Base-by-base conservation (phyloP, 768 basidiomycete species). In the Rhodosporidiobolus odoratus region DNA sequence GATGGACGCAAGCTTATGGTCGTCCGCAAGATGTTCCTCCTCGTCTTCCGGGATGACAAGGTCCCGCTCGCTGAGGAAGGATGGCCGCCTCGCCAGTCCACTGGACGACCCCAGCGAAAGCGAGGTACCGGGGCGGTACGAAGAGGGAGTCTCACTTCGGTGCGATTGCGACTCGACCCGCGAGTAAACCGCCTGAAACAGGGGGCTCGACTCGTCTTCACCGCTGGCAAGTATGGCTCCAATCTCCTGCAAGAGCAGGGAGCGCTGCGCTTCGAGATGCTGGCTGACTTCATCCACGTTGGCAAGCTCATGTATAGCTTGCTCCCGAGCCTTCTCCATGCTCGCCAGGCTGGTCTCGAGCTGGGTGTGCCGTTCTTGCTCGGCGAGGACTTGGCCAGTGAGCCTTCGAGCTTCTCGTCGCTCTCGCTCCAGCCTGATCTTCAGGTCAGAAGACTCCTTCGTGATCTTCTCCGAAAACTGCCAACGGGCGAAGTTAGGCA, bases 341-440 rank as follows among this genome's bases (percentile, higher is more conserved):
- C 48, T 62, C 16, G 45, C 45, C 16, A 75, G 40, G 2, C 57
- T 52, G 1, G 35, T 38, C 27, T 65, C 65, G 21, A 75, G 69
- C n/a, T 32, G 23, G 3, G 30, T 48, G 15, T 65, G 63, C 3
- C 53, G 38, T 45, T 68, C 58, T 17, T 62, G 47, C n/a, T 69
- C 71, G 21, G 41, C n/a, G 6, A 50, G 35, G 7, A 73, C 50
- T 27, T 61, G 54, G 0, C 40, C 41, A 5, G 45, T 56, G 10
- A 75, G 38, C 0, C 69, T 62, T 2, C 35, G 23, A 0, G 69
- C 60, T 37, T 71, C 63, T 21, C 61, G 66, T 3, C 60, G 66
- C 47, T 73, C 75, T 52, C 34, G 30, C 23, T 71, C 69, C 8
- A 75, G 54, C 5, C 64, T 62, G 0, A 52, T 53, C 66, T 67